Conservation (phyloP, 352 stramenopile genomes). For the Pythium rhizo-oryzae region DNA sequence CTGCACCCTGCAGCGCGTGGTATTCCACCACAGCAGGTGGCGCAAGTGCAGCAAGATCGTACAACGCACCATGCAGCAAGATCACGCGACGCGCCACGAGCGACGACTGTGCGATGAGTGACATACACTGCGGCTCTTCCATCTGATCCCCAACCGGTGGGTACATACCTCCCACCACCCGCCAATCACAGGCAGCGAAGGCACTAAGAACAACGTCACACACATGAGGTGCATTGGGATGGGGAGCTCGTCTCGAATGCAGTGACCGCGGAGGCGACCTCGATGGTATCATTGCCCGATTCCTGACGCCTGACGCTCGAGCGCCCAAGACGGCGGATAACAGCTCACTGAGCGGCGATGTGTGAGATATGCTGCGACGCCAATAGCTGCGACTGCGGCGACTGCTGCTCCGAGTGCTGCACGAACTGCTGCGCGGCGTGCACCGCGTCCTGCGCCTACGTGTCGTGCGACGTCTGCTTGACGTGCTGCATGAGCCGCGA, state of each 20-base stretch:
- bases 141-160: background rate
- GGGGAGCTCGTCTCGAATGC: no score
- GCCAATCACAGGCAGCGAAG: background rate
- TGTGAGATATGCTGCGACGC: conserved; percentile 7
- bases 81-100: no score
- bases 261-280: no score
- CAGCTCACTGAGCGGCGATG: background rate
- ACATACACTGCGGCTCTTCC: no score
- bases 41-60: no score
- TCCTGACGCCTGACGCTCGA: no score
- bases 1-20: no score
- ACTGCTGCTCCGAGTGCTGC: conserved; percentile 9
- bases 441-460: conserved; percentile 4
- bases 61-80: no score
- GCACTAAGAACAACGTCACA: background rate
- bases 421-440: conserved; percentile 1
- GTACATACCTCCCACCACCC: background rate
- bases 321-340: background rate
- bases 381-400: conserved; percentile 6
- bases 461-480: conserved; percentile 13
- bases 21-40: no score
- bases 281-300: background rate
- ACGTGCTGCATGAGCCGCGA: conserved; percentile 2
- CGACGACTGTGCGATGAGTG: no score
- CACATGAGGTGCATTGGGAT: no score